Percentiles rank a stretch among this genome's conserved stretches.
These are phyloP conservation scores for Moesziomyces parantarcticus DNA, from an alignment of 1,284 basidiomycete species.

Conservation along the genomic window DNA sequence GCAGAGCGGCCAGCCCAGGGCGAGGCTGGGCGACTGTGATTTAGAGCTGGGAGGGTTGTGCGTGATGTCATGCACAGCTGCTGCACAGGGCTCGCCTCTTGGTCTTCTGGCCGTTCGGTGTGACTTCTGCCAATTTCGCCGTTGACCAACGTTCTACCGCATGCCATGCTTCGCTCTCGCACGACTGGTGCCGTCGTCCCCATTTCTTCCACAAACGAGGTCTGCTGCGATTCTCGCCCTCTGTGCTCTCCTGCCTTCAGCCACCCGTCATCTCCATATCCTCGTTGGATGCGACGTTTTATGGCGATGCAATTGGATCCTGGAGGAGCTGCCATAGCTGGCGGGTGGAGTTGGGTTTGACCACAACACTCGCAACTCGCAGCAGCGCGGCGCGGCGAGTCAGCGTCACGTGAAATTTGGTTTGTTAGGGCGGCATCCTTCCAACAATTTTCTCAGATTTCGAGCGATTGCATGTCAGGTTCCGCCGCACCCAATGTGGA, in stretches of 20 bases:
- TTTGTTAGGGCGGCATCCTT: background rate
- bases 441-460: no score
- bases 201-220: no score
- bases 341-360: background rate
- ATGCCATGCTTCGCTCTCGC: conserved; percentile 1
- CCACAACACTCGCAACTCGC: conserved; percentile 1
- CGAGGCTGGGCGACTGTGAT: conserved; percentile 6
- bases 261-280: no score
- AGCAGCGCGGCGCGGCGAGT: conserved; percentile 1
- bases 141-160: conserved; percentile 38
- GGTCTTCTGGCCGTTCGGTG: no score
- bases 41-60: background rate
- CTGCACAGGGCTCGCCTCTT: no score
- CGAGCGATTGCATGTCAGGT: conserved; percentile 7
- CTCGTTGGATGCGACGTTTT: no score
- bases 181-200: no score
- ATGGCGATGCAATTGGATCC: no score
- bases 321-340: no score
- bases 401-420: conserved; percentile 8
- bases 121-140: background rate
- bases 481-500: conserved; percentile 1
- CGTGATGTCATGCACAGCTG: conserved; percentile 37
- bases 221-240: no score
- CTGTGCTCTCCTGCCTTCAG: no score
- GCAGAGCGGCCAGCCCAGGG: no score